Conservation (phyloP, 2,329 filamentous ascomycete genomes). For the Intubia oerlemansii region DNA sequence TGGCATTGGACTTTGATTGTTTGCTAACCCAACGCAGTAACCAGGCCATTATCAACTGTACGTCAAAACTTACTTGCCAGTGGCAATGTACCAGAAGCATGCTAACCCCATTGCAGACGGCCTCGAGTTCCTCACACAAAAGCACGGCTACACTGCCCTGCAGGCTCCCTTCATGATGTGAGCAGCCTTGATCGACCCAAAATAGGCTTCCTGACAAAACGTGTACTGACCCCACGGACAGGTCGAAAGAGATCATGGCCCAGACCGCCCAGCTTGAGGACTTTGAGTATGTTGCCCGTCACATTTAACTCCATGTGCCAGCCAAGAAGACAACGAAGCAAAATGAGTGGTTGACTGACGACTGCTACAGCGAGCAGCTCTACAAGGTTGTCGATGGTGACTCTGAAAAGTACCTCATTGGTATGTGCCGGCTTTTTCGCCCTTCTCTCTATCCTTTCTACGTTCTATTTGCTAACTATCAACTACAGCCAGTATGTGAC, state of each 20-base stretch:
- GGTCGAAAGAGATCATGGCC: slow-evolving; percentile 72
- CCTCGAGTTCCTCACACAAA: slow-evolving; percentile 63
- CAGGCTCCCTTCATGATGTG: slow-evolving; percentile 85
- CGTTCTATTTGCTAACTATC: background rate
- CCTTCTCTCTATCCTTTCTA: no score
- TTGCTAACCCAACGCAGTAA: slow-evolving; percentile 22
- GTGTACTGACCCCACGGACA: slow-evolving; percentile 1
- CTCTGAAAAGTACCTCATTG: slow-evolving; percentile 63
- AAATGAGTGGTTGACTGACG: background rate
- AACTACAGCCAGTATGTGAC: slow-evolving; percentile 6
- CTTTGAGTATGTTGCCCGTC: slow-evolving; percentile 38
- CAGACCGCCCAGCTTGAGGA: slow-evolving; percentile 95
- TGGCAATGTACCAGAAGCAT: no score
- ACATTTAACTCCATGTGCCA: background rate
- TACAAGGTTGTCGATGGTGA: slow-evolving; percentile 90
- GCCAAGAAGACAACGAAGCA: background rate
- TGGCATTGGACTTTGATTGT: no score
- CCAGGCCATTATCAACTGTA: slow-evolving; percentile 72
- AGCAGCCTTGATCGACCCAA: background rate
- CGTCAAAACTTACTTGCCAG: background rate
- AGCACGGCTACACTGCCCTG: slow-evolving; percentile 54
- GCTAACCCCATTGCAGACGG: slow-evolving; percentile 27
- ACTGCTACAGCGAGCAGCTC: slow-evolving; percentile 47
- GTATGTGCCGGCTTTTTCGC: slow-evolving; percentile 20
- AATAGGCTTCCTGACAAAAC: no score